A percentile compares a stretch with the other conserved stretches of the same genome.
phyloP scores from a whole-genome alignment of 1,284 basidiomycete species.

The Cystobasidiaceae sp. region DNA sequence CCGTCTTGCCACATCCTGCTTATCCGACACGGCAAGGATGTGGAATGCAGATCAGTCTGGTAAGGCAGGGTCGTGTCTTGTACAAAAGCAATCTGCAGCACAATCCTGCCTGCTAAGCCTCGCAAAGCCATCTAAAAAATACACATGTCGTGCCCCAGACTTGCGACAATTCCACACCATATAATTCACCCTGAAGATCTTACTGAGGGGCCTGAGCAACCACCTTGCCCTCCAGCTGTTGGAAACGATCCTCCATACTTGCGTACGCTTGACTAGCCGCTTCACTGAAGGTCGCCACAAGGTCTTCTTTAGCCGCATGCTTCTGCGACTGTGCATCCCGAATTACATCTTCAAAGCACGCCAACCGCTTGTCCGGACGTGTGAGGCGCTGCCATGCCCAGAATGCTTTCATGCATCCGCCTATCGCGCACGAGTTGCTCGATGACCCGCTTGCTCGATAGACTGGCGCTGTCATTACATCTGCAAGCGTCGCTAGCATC shows the following conservation, averaged over 20 bases:
- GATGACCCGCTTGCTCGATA: slow-evolving; percentile 2
- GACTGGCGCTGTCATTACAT: slow-evolving; percentile 24
- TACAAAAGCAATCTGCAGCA: no score
- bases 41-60: no score
- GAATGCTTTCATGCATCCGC: slow-evolving; percentile 28
- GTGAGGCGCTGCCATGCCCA: slow-evolving; percentile 17
- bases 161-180: no score
- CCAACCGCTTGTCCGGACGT: neutral
- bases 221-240: neutral
- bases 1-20: no score
- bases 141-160: no score
- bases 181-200: no score
- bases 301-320: neutral
- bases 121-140: no score
- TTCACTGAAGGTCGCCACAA: neutral
- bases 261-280: neutral
- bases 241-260: neutral
- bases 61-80: no score
- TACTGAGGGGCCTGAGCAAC: no score
- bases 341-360: neutral
- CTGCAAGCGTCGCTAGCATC: slow-evolving; percentile 6
- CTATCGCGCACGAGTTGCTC: slow-evolving; percentile 19
- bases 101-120: no score
- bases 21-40: no score
- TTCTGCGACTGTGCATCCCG: neutral